phyloP scores from a whole-genome alignment of 129 eudicot genomes.

The Dittrichia graveolens region DNA sequence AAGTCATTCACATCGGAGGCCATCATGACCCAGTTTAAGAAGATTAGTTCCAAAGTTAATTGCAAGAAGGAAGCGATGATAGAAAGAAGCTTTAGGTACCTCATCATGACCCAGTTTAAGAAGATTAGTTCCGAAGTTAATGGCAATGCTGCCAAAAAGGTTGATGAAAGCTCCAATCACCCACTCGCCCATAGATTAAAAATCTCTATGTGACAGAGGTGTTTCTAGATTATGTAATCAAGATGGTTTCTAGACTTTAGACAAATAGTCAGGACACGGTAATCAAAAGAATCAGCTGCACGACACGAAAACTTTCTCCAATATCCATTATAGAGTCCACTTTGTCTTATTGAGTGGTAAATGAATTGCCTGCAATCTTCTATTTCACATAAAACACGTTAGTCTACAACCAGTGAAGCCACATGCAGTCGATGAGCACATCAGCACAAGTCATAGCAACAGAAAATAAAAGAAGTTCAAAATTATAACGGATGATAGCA shows the following conservation, averaged over 20 bases:
- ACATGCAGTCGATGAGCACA: constrained; percentile 9
- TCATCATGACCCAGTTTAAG: constrained; percentile 97
- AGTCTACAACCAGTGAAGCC: neutral
- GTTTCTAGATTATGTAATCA: constrained; percentile 13
- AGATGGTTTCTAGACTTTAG: constrained; percentile 5
- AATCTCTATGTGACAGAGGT: constrained; percentile 20
- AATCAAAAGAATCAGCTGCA: constrained; percentile 29
- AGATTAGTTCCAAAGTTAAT: constrained; percentile 97
- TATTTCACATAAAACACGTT: constrained; percentile 13
- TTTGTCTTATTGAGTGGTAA: neutral
- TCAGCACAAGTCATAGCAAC: neutral
- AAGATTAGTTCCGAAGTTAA: constrained; percentile 95
- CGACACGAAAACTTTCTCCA: constrained; percentile 23
- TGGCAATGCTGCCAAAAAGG: constrained; percentile 92
- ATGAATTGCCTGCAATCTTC: constrained; percentile 25
- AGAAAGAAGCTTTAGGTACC: constrained; percentile 45
- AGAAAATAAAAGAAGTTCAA: neutral
- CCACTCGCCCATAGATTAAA: constrained; percentile 93
- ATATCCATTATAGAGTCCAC: constrained; percentile 34
- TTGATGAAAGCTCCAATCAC: constrained; percentile 94
- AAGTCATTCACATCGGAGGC: neutral
- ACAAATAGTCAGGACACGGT: constrained; percentile 20
- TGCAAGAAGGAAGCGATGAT: constrained; percentile 37
- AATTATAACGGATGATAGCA: constrained; percentile 3
- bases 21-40: constrained; percentile 91